Conservation (phyloP, 2,329 filamentous ascomycete species). For the Alternaria metachromatica region DNA sequence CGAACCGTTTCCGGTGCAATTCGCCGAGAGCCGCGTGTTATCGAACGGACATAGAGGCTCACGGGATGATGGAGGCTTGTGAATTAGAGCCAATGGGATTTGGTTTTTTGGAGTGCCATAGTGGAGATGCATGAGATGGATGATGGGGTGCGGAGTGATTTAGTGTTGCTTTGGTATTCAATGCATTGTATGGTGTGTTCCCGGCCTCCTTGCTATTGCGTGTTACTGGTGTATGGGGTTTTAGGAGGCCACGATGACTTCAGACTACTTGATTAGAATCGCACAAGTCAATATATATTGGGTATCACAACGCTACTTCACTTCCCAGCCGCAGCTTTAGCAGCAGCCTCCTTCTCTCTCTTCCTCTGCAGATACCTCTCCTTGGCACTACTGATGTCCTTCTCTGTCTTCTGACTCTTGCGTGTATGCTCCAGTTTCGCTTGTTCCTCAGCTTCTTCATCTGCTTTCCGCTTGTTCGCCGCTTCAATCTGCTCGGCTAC, state of each 20-base stretch:
- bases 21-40: neutral
- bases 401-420: constrained; percentile 80
- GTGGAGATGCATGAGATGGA: neutral
- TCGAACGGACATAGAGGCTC: neutral
- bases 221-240: neutral
- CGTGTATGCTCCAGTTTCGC: constrained; percentile 67
- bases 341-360: constrained; percentile 74
- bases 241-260: neutral
- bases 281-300: neutral
- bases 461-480: constrained; percentile 72
- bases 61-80: neutral
- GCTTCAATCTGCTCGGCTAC: constrained; percentile 78
- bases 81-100: neutral
- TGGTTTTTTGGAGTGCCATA: neutral
- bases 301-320: constrained; percentile 9
- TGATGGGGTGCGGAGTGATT: neutral
- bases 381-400: constrained; percentile 77
- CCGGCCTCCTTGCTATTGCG: neutral
- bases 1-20: neutral
- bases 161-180: neutral
- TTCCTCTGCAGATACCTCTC: constrained; percentile 82
- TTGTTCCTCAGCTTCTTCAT: constrained; percentile 72
- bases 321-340: constrained; percentile 63
- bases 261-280: neutral
- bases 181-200: neutral